Conservation (phyloP, 306 rosid genomes). For the Lupinus albus region DNA sequence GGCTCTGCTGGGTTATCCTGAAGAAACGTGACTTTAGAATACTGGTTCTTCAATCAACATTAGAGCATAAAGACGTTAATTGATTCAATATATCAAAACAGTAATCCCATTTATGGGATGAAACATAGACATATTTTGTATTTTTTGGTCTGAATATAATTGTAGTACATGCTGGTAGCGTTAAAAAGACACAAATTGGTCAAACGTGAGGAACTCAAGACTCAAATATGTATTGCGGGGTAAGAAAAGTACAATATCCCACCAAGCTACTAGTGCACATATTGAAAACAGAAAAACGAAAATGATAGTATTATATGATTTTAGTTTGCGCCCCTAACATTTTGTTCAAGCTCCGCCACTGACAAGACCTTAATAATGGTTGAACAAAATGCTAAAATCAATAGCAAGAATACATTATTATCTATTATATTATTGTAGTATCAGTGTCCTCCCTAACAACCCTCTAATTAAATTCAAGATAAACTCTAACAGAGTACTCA, state of each 20-base stretch:
- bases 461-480: not conserved
- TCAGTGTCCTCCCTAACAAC: slow-evolving; percentile 1
- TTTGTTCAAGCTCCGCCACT: no score
- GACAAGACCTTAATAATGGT: no score
- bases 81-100: slow-evolving; percentile 55
- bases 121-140: slow-evolving; percentile 32
- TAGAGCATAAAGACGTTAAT: slow-evolving; percentile 66
- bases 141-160: no score
- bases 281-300: no score
- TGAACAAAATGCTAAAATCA: not conserved
- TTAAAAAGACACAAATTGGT: no score
- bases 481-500: not conserved
- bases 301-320: no score
- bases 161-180: no score
- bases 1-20: slow-evolving; percentile 89
- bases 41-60: slow-evolving; percentile 71
- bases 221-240: no score
- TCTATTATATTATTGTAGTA: not conserved
- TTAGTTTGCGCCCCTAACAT: no score
- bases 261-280: no score
- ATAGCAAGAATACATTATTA: not conserved
- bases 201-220: no score
- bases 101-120: slow-evolving; percentile 43
- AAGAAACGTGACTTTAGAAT: slow-evolving; percentile 80
- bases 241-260: no score